Evolutionary conservation across 2,329 filamentous ascomycete species (phyloP).

Genomic region (Metarhizium album): DNA sequence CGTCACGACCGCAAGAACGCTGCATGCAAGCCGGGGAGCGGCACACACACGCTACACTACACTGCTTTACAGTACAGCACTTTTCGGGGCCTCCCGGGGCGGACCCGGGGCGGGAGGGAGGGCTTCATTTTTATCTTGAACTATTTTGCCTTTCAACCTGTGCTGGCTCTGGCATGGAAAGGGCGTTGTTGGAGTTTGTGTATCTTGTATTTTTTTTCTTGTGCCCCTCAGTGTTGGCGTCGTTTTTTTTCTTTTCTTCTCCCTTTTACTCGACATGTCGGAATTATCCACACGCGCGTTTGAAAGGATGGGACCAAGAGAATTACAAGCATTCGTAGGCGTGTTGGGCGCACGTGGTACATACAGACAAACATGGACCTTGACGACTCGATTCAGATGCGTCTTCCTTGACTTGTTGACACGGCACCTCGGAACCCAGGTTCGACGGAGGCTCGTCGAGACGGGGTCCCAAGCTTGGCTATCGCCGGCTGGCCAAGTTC

Average conservation of each 20-base stretch:
- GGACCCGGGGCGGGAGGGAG: no score
- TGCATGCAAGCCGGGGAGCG: background rate
- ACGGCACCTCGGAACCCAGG: background rate
- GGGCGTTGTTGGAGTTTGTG: constrained; percentile 2
- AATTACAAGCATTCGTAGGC: background rate
- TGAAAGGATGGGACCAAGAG: background rate
- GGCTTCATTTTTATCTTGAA: background rate
- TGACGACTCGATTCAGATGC: background rate
- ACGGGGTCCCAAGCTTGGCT: background rate
- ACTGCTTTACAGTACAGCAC: background rate
- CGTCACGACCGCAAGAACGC: background rate
- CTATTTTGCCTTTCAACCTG: background rate
- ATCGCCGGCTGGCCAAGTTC: background rate
- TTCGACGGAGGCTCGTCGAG: background rate
- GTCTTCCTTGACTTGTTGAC: background rate
- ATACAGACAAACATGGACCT: background rate
- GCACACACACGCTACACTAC: background rate
- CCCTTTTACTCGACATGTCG: background rate
- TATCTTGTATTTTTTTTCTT: background rate
- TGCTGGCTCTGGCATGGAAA: background rate
- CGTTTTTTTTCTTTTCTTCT: background rate
- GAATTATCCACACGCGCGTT: background rate
- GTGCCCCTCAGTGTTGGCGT: no score
- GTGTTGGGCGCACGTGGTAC: background rate
- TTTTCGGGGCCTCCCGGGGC: no score